These are phyloP conservation scores for Dimargaris xerosporica DNA, from an alignment of 192 early-diverging fungal genomes.

Conservation along the genomic window DNA sequence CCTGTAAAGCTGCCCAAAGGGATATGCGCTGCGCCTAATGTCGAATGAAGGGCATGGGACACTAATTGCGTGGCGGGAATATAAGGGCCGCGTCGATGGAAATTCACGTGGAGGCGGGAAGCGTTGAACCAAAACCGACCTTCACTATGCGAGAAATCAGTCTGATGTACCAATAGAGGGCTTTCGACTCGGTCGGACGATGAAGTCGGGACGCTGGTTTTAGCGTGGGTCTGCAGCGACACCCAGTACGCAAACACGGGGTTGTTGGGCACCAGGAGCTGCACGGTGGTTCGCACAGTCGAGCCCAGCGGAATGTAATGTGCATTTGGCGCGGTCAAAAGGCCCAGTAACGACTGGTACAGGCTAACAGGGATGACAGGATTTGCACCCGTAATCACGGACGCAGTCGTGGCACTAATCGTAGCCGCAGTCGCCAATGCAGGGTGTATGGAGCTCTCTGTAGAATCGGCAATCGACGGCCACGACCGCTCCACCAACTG, in stretches of 20 bases:
- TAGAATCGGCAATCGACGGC: too few relatives aligned
- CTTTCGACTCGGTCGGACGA: not conserved
- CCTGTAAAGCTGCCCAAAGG: too few relatives aligned
- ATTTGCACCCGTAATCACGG: too few relatives aligned
- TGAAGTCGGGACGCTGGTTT: not conserved
- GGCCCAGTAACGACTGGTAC: too few relatives aligned
- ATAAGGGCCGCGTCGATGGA: slow-evolving; percentile 32
- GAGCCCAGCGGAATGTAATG: too few relatives aligned
- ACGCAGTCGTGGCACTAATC: too few relatives aligned
- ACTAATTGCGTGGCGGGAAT: slow-evolving; percentile 14
- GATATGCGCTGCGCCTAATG: too few relatives aligned
- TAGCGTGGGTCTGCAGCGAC: slow-evolving; percentile 7
- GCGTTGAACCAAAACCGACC: slow-evolving; percentile 15
- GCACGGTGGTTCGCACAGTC: slow-evolving; percentile 19
- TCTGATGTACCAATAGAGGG: slow-evolving; percentile 20
- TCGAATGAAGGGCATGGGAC: not conserved
- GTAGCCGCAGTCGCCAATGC: too few relatives aligned
- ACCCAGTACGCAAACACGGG: slow-evolving; percentile 27
- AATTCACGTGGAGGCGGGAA: slow-evolving; percentile 19
- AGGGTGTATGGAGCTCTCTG: too few relatives aligned
- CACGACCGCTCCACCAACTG: not conserved
- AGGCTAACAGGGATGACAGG: too few relatives aligned
- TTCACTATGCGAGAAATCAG: slow-evolving; percentile 16
- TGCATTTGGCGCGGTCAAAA: too few relatives aligned
- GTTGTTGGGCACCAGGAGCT: slow-evolving; percentile 23